phyloP scores from a whole-genome alignment of 169 alveolate genomes.

The Blepharisma undulans region DNA sequence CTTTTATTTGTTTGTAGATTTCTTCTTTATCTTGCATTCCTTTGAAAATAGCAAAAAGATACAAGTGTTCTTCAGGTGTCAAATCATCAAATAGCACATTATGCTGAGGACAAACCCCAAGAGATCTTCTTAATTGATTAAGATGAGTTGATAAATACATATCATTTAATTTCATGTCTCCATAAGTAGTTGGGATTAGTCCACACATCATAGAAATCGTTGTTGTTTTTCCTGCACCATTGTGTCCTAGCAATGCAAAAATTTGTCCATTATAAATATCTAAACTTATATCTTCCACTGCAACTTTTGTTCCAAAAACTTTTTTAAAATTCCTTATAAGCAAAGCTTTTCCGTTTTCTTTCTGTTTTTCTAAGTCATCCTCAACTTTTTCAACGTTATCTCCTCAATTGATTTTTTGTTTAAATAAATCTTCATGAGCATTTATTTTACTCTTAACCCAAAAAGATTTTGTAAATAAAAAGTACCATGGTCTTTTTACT shows the following conservation, averaged over 20 bases:
- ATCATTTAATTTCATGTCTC: constrained; percentile 37
- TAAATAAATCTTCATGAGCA: not conserved
- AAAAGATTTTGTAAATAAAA: constrained; percentile 38
- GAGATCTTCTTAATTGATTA: constrained; percentile 58
- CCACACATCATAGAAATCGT: constrained; percentile 80
- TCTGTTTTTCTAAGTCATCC: constrained; percentile 30
- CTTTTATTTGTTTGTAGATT: constrained; percentile 58
- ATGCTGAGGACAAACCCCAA: constrained; percentile 91
- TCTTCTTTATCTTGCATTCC: constrained; percentile 63
- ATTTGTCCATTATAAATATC: constrained; percentile 65
- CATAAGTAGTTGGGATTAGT: constrained; percentile 63
- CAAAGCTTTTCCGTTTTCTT: constrained; percentile 55
- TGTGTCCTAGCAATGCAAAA: constrained; percentile 74
- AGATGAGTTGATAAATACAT: constrained; percentile 22
- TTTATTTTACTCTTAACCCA: constrained; percentile 41
- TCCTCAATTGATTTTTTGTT: not conserved
- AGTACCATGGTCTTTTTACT: constrained; percentile 58
- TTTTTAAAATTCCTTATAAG: constrained; percentile 51
- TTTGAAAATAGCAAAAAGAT: constrained; percentile 77
- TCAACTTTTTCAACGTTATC: not conserved
- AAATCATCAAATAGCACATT: constrained; percentile 81
- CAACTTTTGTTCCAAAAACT: constrained; percentile 62
- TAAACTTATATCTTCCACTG: constrained; percentile 67
- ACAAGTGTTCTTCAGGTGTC: constrained; percentile 84
- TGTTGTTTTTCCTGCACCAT: constrained; percentile 86